Conservation (phyloP, 148 eudicot genomes). For the Camellia japonica region DNA sequence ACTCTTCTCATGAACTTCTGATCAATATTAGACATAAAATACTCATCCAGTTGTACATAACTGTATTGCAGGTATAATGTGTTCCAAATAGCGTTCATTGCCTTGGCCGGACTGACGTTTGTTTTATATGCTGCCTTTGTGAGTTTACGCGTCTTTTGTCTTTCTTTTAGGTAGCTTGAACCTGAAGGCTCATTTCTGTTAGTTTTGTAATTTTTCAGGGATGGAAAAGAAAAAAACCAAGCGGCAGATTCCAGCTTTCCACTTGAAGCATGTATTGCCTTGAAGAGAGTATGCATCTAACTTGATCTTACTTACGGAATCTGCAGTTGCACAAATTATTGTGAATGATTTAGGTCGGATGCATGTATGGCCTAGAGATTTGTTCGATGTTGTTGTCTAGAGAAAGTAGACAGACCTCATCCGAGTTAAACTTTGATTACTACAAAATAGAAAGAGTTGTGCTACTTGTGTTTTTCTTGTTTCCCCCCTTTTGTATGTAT, state of each 20-base stretch:
- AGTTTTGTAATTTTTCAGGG: slow-evolving; percentile 48
- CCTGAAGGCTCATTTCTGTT: not conserved
- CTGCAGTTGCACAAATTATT: slow-evolving; percentile 5
- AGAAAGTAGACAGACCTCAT: slow-evolving; percentile 10
- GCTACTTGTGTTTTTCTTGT: slow-evolving; percentile 16
- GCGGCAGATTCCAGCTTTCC: slow-evolving; percentile 84
- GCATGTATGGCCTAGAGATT: slow-evolving; percentile 3
- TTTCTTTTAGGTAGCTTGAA: not conserved
- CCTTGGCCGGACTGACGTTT: slow-evolving; percentile 71
- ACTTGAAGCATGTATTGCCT: slow-evolving; percentile 19
- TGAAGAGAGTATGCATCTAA: slow-evolving; percentile 15
- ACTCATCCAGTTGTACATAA: not conserved
- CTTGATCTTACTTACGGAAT: slow-evolving; percentile 5
- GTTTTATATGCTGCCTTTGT: slow-evolving; percentile 84
- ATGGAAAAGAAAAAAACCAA: slow-evolving; percentile 87
- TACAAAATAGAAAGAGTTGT: not conserved
- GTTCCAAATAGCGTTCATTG: slow-evolving; percentile 86
- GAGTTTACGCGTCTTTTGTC: slow-evolving; percentile 28
- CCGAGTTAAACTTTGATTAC: slow-evolving; percentile 2
- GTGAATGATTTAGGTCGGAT: not conserved
- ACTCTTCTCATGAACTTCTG: not conserved
- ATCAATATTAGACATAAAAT: not conserved
- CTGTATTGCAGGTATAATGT: slow-evolving; percentile 74
- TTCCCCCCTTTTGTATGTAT: slow-evolving; percentile 39
- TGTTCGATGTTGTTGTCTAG: slow-evolving; percentile 9